Base-by-base conservation (phyloP, 352 stramenopile species). In the Phytophthora litchii region DNA sequence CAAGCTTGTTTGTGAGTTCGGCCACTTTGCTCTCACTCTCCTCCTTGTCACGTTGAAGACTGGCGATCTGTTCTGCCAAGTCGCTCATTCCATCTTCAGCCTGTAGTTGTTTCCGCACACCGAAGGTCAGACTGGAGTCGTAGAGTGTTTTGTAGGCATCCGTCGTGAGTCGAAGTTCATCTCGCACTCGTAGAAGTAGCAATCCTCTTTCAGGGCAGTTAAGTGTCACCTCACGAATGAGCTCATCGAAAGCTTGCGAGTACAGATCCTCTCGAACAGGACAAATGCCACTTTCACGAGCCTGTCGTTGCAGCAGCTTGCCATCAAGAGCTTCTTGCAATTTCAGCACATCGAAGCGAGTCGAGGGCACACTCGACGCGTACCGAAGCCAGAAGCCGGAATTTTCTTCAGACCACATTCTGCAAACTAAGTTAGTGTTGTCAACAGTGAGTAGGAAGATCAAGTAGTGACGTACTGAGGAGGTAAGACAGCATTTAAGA, bases 111-210 rank as follows among this genome's bases (percentile, higher is more conserved):
- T 98, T 98, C 60, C 92, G 89, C 6, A 98, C 86, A 16, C 92
- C 93, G 54, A 98, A 98, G 12, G 80, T 94, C 14, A 98, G 86
- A 70, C 80, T 96, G 66, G 83, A 96, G 58, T 97, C 91, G 69
- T 97, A 98, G 19, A 98, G 72, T 21, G 89, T 97, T 72, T 98
- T 97, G 83, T 98, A 98, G 3, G 94, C 94, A 54, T 98, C 94
- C 9, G 95, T 96, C 0, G 93, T 97, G 65, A 98, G 94, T 23
- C 86, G 83, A 19, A 97, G 89, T 67, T 98, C 94, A 77, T 98
- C 92, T 6, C 92, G 83, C 20, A 96, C 86, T n/a, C 94, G 88
- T 31, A 98, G 55, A 2, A 98, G 69, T 40, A 98, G 60, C 25
- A 98, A 75, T 7, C 94, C 94, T 38, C 93, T 78, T 76, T 98